Base-by-base conservation (phyloP, 495 filamentous ascomycete species). In the Parathielavia appendiculata region DNA sequence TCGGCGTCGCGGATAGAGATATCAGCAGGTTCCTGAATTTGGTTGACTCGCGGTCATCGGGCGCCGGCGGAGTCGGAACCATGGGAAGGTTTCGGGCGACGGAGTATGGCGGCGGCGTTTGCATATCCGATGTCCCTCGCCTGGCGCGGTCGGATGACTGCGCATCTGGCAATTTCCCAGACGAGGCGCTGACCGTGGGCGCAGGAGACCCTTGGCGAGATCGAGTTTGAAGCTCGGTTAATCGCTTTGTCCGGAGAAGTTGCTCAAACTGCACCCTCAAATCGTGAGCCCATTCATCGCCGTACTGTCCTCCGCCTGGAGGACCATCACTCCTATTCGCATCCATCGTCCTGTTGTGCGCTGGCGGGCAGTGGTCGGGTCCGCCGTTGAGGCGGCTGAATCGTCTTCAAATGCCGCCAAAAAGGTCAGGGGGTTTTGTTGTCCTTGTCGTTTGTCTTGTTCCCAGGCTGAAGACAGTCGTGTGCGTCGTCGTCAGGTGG, bases 1-100 rank as follows among this genome's bases (percentile, higher is more conserved):
- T 88, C 12, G 93, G 93, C 26, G 88, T 93, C 30, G 83, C 77
- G 4, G 93, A 93, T 10, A 97, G 73, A 4, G 87, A 85, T 48
- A 91, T 78, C 5, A 99, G 77, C 36, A 91, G 76, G 73, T 87
- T 95, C 49, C 87, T 84, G 69, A 97, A 97, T 62, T 89, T 92
- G 30, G 89, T 76, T 1, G 89, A 90, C 17, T 79, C 75, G 43
- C 81, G 69, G 70, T 95, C 89, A 61, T 86, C 78, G 19, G 73
- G 49, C 17, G 78, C 74, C 0, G 93, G 90, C 8, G 90, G 82
- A 17, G 84, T 83, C 6, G 93, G 91, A 38, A 95, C 79, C 62
- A 88, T 87, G 43, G 93, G 92, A 23, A 92, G 76, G 60, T 88
- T 87, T 43, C 86, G 82, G 19, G 88, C 69, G 13, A 84, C 82